phyloP scores from a whole-genome alignment of 1,284 basidiomycete species.

The Rhodotorula sp. region DNA sequence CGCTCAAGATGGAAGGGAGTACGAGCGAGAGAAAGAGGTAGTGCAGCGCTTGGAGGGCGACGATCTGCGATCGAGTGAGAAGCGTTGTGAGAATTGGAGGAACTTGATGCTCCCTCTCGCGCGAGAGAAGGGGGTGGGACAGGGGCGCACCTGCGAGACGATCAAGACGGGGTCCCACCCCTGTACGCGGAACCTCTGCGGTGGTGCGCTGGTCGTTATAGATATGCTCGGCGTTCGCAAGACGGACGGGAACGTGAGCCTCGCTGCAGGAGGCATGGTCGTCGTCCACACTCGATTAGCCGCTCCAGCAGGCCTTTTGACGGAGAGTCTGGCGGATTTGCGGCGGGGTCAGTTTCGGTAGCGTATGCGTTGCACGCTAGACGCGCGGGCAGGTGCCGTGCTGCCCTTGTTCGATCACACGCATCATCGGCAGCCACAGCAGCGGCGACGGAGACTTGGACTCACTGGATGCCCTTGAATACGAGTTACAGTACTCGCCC shows the following conservation, averaged over 20 bases:
- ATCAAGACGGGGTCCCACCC: conserved; percentile 69
- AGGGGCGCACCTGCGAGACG: conserved; percentile 61
- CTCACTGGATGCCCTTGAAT: too few relatives aligned
- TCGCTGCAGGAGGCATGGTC: conserved; percentile 34
- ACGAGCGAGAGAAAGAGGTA: conserved; percentile 82
- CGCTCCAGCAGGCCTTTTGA: too few relatives aligned
- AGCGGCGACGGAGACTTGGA: too few relatives aligned
- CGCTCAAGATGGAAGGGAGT: conserved; percentile 71
- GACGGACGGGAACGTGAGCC: conserved; percentile 25
- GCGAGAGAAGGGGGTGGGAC: conserved; percentile 15
- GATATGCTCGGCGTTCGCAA: conserved; percentile 22
- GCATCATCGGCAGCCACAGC: too few relatives aligned
- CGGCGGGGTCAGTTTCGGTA: too few relatives aligned
- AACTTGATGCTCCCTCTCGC: conserved; percentile 18
- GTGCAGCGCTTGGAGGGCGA: conserved; percentile 86
- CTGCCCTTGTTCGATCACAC: too few relatives aligned
- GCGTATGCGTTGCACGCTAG: too few relatives aligned
- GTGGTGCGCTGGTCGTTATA: conserved; percentile 14
- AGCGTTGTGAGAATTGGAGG: background rate
- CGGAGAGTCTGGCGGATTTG: too few relatives aligned
- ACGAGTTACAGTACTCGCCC: too few relatives aligned
- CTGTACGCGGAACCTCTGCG: conserved; percentile 33
- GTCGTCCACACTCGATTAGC: too few relatives aligned
- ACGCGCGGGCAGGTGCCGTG: too few relatives aligned
- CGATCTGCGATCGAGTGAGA: conserved; percentile 60